Base-by-base conservation (phyloP, 345 rosid genomes). In the Eutrema yunnanense region DNA sequence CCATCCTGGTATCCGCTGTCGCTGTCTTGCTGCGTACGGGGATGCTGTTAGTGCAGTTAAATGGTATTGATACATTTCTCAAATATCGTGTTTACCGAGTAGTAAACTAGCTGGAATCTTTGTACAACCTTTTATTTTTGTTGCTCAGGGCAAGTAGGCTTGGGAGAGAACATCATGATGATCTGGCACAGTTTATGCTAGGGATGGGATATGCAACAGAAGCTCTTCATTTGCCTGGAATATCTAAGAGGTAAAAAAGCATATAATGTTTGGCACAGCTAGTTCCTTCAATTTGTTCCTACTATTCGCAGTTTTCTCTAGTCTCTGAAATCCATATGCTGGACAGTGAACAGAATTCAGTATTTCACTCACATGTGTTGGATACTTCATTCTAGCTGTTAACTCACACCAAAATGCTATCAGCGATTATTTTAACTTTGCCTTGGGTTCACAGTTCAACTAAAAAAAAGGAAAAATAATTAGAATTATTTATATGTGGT, bases 191-290 rank as follows among this genome's bases (percentile, higher is more conserved):
- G 62, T 95, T 95, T 79, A 83, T 95, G 96, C 83, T 92, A 76
- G 99, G 97, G 62, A 95, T 95, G 99, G 99, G 99, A 65, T 95
- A 95, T 67, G 98, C 98, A 16, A 95, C 88, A 47, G 99, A 95
- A 84, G 99, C 99, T 63, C 99, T 95, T 81, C 98, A 95, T 85
- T 85, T 95, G 54, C 96, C 99, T 78, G 99, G 99, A 76, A 87
- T 95, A 85, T 95, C 99, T 46, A 95, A 95, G 87, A 92, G 99
- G 96, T 94, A 64, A 74, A 32, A 13, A 19, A 47, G 29, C 41
- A 57, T 32, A 6, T 14, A 29, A 42, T 14, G 16, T 69, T 68
- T 53, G 52, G 74, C 49, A 51, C 44, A 49, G 51, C 66, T 38
- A 36, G 0, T 67, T 67, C 48, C 62, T 57, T 19, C 19, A 30